Percentiles rank a stretch among this genome's conserved stretches.
These are phyloP conservation scores for Trichoderma orchidacearum DNA, from an alignment of 495 filamentous ascomycete species.

Conservation along the genomic window DNA sequence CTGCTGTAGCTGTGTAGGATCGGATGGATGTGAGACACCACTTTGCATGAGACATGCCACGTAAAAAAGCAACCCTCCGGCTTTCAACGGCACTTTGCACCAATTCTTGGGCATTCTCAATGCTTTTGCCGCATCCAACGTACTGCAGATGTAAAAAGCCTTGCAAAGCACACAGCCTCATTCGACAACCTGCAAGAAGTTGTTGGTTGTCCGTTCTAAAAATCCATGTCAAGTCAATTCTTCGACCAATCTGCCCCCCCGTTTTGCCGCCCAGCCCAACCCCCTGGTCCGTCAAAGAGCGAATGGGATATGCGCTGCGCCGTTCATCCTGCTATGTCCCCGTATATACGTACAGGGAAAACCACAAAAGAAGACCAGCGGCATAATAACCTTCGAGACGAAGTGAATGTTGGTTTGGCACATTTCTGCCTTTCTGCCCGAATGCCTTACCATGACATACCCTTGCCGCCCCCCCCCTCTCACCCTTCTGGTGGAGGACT, in stretches of 20 bases:
- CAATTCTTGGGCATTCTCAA: too few relatives aligned
- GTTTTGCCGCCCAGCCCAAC: not conserved
- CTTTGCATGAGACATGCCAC: not conserved
- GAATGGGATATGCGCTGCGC: not conserved
- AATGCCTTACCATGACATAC: too few relatives aligned
- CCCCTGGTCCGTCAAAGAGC: not conserved
- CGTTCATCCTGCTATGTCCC: not conserved
- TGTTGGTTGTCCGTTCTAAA: not conserved
- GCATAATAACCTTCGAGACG: not conserved
- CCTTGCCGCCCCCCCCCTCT: too few relatives aligned
- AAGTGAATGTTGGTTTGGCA: too few relatives aligned
- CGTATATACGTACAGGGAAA: too few relatives aligned
- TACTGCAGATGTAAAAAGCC: too few relatives aligned
- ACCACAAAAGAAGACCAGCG: not conserved
- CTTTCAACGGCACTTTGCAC: not conserved
- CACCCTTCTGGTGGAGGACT: too few relatives aligned
- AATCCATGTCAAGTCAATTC: too few relatives aligned
- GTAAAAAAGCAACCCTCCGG: not conserved
- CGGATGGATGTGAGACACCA: not conserved
- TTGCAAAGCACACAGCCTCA: not conserved
- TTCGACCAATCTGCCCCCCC: not conserved
- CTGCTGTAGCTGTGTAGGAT: not conserved
- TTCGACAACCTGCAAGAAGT: not conserved
- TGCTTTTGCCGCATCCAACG: too few relatives aligned
- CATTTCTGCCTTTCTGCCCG: too few relatives aligned